Evolutionary conservation across 768 basidiomycete genomes (phyloP).

Genomic region (Pleurotus sapidus): DNA sequence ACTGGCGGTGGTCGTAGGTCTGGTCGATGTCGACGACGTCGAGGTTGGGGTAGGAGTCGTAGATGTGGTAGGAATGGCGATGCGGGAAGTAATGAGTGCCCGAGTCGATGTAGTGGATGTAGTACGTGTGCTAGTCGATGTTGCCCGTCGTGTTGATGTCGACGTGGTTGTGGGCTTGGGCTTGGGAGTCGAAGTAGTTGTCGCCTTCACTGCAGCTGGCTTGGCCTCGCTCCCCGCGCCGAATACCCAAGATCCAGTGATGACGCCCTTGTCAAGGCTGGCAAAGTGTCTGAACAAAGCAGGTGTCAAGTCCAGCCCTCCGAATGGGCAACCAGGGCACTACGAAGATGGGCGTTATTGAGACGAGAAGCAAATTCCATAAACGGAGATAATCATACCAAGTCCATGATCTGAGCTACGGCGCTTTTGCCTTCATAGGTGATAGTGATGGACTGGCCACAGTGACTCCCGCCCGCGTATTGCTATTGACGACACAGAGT

Average conservation of each 20-base stretch:
- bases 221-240: conserved; percentile 19
- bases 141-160: conserved; percentile 14
- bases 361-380: conserved; percentile 8
- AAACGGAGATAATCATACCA: conserved; percentile 32
- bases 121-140: conserved; percentile 6
- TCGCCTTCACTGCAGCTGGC: conserved; percentile 12
- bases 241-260: conserved; percentile 50
- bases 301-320: conserved; percentile 59
- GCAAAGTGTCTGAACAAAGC: conserved; percentile 58
- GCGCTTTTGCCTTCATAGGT: conserved; percentile 54
- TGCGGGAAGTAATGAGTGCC: conserved; percentile 3
- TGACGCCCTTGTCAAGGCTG: conserved; percentile 35
- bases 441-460: conserved; percentile 63
- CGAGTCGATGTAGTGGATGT: conserved; percentile 10
- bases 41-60: not conserved
- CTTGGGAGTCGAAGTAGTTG: conserved; percentile 15
- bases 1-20: not conserved
- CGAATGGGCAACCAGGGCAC: conserved; percentile 62
- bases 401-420: conserved; percentile 59
- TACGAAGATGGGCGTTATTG: conserved; percentile 19
- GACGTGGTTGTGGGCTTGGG: conserved; percentile 14
- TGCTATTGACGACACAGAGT: conserved; percentile 35
- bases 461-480: conserved; percentile 48
- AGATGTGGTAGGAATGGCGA: not conserved
- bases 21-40: conserved; percentile 3